Evolutionary conservation across 192 early-diverging fungal genomes (phyloP).

Genomic region (Rhizophagus clarus): DNA sequence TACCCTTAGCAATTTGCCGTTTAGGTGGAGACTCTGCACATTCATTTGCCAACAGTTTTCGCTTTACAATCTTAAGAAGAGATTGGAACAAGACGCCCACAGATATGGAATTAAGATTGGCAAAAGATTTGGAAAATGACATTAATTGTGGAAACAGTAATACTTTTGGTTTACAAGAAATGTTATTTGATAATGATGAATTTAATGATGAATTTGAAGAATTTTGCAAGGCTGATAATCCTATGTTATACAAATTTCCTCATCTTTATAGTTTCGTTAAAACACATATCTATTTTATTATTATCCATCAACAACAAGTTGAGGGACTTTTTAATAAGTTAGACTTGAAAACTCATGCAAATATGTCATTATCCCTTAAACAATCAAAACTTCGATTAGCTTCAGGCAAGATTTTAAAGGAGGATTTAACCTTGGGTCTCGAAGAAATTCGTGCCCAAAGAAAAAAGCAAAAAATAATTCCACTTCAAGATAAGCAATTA

Average conservation of each 20-base stretch:
- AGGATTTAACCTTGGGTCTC: too few species aligned
- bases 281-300: conserved; percentile 1
- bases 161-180: neutral
- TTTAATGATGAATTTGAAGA: conserved; percentile 1
- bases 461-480: too few species aligned
- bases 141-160: neutral
- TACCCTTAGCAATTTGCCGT: neutral
- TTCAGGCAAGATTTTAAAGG: too few species aligned
- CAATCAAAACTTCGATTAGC: neutral
- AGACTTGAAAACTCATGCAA: neutral
- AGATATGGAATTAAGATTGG: neutral
- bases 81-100: neutral
- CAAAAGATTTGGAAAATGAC: neutral
- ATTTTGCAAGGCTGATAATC: neutral
- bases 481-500: too few species aligned
- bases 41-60: neutral
- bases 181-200: conserved; percentile 4
- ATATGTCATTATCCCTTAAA: neutral
- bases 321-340: conserved; percentile 13
- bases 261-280: neutral
- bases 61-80: neutral
- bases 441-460: too few species aligned
- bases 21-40: neutral
- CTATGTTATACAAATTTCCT: neutral
- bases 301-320: conserved; percentile 11